phyloP scores from a whole-genome alignment of 1,284 basidiomycete species.

The Pyrrhoderma lamaoense region DNA sequence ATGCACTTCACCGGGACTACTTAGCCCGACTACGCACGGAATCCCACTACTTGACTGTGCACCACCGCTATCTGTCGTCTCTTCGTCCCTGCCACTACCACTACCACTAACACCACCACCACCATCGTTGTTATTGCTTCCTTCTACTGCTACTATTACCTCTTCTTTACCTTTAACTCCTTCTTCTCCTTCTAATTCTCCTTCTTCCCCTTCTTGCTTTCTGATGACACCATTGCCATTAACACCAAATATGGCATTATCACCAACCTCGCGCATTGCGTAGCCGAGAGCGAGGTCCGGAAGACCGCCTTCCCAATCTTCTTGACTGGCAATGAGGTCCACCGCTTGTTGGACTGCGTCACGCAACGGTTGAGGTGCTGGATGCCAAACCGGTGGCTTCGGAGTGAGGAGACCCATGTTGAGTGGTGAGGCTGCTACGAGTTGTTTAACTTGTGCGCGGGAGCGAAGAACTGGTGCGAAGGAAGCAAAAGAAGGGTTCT shows the following conservation, averaged over 20 bases:
- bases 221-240: too few species aligned
- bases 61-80: too few species aligned
- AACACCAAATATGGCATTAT: background rate
- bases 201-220: constrained; percentile 15
- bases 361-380: constrained; percentile 53
- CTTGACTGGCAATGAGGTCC: constrained; percentile 22
- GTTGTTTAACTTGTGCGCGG: constrained; percentile 60
- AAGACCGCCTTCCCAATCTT: constrained; percentile 34
- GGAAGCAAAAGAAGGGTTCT: constrained; percentile 60
- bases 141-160: too few species aligned
- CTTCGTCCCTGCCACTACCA: too few species aligned
- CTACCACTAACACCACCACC: too few species aligned
- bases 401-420: constrained; percentile 86
- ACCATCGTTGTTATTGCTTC: too few species aligned
- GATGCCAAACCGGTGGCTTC: constrained; percentile 77
- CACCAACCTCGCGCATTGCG: constrained; percentile 44
- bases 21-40: constrained; percentile 74
- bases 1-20: constrained; percentile 65
- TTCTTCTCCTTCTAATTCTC: constrained; percentile 17
- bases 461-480: constrained; percentile 56
- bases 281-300: constrained; percentile 71
- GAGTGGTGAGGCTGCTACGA: constrained; percentile 84
- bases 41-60: constrained; percentile 34
- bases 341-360: constrained; percentile 35
- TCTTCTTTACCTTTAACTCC: background rate